Base-by-base conservation (phyloP, 1,139 yeast genomes). In the Suhomyces maxii region DNA sequence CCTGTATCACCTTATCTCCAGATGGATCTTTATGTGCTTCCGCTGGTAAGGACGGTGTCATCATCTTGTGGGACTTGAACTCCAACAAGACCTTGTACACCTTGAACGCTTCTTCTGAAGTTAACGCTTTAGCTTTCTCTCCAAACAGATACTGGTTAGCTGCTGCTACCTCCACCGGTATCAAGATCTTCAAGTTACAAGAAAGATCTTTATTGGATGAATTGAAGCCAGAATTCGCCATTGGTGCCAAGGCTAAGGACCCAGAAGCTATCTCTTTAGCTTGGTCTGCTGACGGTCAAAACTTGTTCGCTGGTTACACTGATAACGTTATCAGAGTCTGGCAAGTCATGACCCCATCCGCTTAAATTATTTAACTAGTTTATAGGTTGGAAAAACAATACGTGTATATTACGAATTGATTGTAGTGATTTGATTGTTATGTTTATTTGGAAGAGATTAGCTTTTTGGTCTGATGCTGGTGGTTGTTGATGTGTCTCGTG, bases 141-240 rank as follows among this genome's bases (percentile, higher is more conserved):
- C 99, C 99, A 80, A 89, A 89, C 96, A 91, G 99, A 87, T 95
- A 89, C 95, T 93, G 99, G 99, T 89, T 95, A 77, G 95, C 97
- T 75, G 99, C 98, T 80, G 99, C 99, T 71, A 93, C 99, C 67
- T 82, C 97, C 62, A 80, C 97, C 63, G 95, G 97, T 71, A 89
- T 95, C 82, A 91, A 90, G 90, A 87, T 95, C 84, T 93, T 85
- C 89, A 90, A 91, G 86, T 86, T 93, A 76, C 96, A 90, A 82
- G 93, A 89, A 81, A 87, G 96, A 81, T 80, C 81, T 67, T 83
- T 91, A 76, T 90, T 91, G 79, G 99, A 93, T 73, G 98, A 93
- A 83, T 89, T 93, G 80, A 90, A 88, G 82, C 97, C 98, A 73
- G 99, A 93, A 82, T 89, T 89, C 71, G 89, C 95, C 70, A 84